Percentiles rank a stretch among this genome's conserved stretches.
Conservation (phyloP, 768 basidiomycete genomes). For the Clitopilus passeckerianus region DNA sequence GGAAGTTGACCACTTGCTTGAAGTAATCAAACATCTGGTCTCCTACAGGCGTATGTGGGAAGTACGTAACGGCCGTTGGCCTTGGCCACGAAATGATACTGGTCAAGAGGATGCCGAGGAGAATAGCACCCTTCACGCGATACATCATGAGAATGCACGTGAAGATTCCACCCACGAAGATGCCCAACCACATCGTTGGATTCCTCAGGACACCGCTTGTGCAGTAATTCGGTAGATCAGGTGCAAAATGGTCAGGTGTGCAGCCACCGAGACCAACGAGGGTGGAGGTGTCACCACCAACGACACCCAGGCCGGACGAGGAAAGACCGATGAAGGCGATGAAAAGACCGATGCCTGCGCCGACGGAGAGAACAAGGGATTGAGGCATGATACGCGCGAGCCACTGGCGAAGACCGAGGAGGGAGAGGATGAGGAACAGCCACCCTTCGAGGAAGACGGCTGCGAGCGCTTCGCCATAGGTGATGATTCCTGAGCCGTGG, state of each 20-base stretch:
- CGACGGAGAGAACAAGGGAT: conserved; percentile 79
- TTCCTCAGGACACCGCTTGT: conserved; percentile 56
- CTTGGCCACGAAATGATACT: conserved; percentile 87
- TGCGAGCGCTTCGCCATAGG: conserved; percentile 74
- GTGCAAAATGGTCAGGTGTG: conserved; percentile 45
- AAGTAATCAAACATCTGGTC: conserved; percentile 78
- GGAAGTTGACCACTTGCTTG: conserved; percentile 79
- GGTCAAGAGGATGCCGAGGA: conserved; percentile 80
- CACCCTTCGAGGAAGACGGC: conserved; percentile 90
- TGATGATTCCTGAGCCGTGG: conserved; percentile 69
- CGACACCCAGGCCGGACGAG: conserved; percentile 62
- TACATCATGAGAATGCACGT: conserved; percentile 82
- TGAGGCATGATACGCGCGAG: conserved; percentile 85
- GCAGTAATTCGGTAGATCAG: conserved; percentile 56
- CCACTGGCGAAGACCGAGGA: conserved; percentile 87
- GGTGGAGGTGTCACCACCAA: conserved; percentile 68
- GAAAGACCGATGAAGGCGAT: conserved; percentile 83
- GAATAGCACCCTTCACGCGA: conserved; percentile 77
- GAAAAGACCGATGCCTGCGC: conserved; percentile 84
- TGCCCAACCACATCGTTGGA: conserved; percentile 86
- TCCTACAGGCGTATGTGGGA: conserved; percentile 67
- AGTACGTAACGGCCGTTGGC: conserved; percentile 74
- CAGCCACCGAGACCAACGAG: conserved; percentile 79
- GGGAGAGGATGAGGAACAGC: conserved; percentile 75
- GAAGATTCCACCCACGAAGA: conserved; percentile 76